Percentiles rank a stretch among this genome's conserved stretches.
Conservation (phyloP, 257 asterid species). For the Salvia splendens region DNA sequence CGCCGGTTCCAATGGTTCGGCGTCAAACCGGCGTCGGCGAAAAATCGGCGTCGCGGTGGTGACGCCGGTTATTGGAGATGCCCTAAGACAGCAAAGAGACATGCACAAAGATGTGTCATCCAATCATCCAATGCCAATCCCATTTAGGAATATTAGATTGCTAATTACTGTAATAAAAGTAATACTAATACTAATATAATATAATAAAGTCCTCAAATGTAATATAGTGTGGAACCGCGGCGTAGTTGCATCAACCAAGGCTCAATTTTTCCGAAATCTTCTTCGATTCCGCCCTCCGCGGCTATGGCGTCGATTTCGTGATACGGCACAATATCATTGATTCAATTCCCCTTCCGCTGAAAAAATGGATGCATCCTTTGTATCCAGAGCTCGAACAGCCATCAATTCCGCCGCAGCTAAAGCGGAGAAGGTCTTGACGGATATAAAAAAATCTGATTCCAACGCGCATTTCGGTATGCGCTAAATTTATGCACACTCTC, state of each 20-base stretch:
- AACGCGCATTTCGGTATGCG: constrained; percentile 51
- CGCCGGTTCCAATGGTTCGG: too few relatives aligned
- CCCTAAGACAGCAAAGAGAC: too few relatives aligned
- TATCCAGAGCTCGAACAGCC: constrained; percentile 90
- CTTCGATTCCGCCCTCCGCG: constrained; percentile 12
- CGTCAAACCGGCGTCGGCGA: too few relatives aligned
- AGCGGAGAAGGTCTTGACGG: constrained; percentile 98
- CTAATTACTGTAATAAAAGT: too few relatives aligned
- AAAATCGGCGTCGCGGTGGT: too few relatives aligned
- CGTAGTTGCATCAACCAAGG: neutral
- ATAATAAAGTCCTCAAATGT: neutral
- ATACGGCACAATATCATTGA: neutral
- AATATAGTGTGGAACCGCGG: neutral
- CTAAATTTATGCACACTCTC: neutral
- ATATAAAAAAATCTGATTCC: constrained; percentile 78
- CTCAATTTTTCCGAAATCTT: neutral
- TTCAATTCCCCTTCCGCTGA: too few relatives aligned
- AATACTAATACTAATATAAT: too few relatives aligned
- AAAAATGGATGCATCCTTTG: constrained; percentile 83
- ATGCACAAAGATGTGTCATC: too few relatives aligned
- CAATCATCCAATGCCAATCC: too few relatives aligned
- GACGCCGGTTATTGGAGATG: too few relatives aligned
- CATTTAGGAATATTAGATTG: too few relatives aligned
- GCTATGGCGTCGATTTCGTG: constrained; percentile 39
- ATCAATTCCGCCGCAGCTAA: constrained; percentile 97